These are phyloP conservation scores for Rauvolfia tetraphylla DNA, from an alignment of 257 asterid species.

Conservation along the genomic window DNA sequence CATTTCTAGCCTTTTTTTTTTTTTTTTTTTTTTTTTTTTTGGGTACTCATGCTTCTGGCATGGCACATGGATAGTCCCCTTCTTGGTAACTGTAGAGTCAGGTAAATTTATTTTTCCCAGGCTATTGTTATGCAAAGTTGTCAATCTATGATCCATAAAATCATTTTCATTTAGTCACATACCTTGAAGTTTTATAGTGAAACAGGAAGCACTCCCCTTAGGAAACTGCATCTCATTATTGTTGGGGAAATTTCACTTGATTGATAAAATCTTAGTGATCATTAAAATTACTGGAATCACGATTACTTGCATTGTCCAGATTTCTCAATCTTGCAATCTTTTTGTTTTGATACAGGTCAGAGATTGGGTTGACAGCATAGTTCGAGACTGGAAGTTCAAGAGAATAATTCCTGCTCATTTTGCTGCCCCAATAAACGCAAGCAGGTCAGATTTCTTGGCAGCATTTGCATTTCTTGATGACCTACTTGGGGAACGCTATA, in stretches of 20 bases:
- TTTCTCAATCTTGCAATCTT: neutral
- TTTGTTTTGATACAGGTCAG: constrained; percentile 50
- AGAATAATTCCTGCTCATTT: constrained; percentile 96
- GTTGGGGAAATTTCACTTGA: neutral
- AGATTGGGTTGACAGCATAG: constrained; percentile 85
- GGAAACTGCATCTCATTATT: neutral
- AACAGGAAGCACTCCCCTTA: neutral
- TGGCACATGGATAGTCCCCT: neutral
- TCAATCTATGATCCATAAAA: neutral
- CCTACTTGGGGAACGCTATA: constrained; percentile 67
- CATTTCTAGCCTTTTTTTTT: neutral
- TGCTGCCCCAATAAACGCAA: constrained; percentile 77
- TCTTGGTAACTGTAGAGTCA: neutral
- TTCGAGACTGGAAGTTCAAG: constrained; percentile 84
- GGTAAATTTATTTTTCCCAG: neutral
- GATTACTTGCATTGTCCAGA: neutral
- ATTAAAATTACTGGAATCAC: neutral
- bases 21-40: no score
- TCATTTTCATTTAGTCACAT: neutral
- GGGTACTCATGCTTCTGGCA: neutral
- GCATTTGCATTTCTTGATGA: constrained; percentile 93
- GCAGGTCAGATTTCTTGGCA: constrained; percentile 77
- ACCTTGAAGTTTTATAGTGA: neutral
- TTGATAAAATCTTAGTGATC: neutral
- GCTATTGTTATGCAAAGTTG: neutral